Base-by-base conservation (phyloP, 257 asterid genomes). In the Agastache rugosa region DNA sequence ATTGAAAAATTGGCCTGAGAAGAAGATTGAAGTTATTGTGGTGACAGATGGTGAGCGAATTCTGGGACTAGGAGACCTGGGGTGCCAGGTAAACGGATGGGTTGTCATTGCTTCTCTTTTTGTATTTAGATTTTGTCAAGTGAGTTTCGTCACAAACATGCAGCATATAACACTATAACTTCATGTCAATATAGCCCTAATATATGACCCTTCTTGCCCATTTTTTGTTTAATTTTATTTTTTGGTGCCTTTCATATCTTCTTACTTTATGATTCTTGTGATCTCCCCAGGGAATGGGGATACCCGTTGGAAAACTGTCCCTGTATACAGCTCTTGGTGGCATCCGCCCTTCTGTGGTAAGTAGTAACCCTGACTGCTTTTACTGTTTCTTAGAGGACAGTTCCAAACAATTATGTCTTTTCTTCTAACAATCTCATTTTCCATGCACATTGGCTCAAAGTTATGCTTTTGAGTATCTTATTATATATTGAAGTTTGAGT, bases 321-420 rank as follows among this genome's bases (percentile, higher is more conserved):
- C 75, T 93, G 71, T 91, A 93, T 76, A 78, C 98, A 25, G 98
- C 98, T 72, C 94, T 93, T 68, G 98, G 98, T 61, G 98, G 98
- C 34, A 83, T 93, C 75, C 96, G 96, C 25, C 98, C 98, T 48
- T 93, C 98, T 20, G 93, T 92, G 41, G 96, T 87, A 84, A 81
- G 87, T 73, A 81, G 87, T 73, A 76, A 48, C 37, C 70, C 37
- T 11, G 50, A 35, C 68, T 63, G 59, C 37, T 65, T 71, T 58
- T 61, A 29, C 50, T 35, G 50, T 66, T 31, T 25, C 75, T 22
- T 56, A 5, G 34, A 72, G 42, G 48, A 19, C 17, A 68, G n/a
- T 11, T 75, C 48, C 39, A 27, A 16, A 53, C 65, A 9, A 10
- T 68, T 16, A 42, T 19, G 20, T 20, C 51, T 48, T 35, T n/a